Evolutionary conservation across 495 filamentous ascomycete genomes (phyloP), one percentile per base, ranked within the genome.

Genomic region (Extremus antarcticus): DNA sequence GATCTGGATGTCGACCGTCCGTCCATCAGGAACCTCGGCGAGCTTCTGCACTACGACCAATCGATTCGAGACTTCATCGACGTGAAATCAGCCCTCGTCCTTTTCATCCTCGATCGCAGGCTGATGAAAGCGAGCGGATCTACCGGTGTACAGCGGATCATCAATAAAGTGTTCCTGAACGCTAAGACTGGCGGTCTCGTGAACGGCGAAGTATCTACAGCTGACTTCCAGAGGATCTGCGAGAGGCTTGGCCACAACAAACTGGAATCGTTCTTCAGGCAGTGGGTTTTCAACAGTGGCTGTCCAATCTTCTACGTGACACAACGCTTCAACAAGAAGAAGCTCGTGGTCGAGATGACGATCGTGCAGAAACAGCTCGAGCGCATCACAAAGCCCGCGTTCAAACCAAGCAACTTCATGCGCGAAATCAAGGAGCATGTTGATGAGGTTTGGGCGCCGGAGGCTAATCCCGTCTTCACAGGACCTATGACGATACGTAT

Each of bases 401-500:
- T 78, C 21, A 76, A 80, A 11, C 84, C 84, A 56, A 75, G 79
- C 21, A 77, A 83, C 0, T 97, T 97, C 63, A 75, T 88, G 74
- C 78, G 88, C 50, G 87, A 92, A 63, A 78, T 88, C 20, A 84
- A 88, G 58, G 90, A 96, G 66, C 79, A 89, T 39, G 71, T 81
- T 10, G 70, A 83, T 51, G 76, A 78, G 22, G 79, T 95, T 39
- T 83, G 83, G 58, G 81, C 82, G 25, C 85, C 80, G 22, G 72
- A 79, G 39, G 68, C 86, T 10, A 87, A 86, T 57, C 82, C 83
- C 32, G 73, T 87, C 2, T 99, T 97, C 68, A 91, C 88, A 2
- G 90, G 90, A 0, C 91, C 94, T 0, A 94, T 97, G 86, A 97
- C 92, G 0, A 86, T 99, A 60, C 80, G 94, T 45, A 96, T 99